Base-by-base conservation (phyloP, 2,329 filamentous ascomycete species). In the Chaetomium sp. region DNA sequence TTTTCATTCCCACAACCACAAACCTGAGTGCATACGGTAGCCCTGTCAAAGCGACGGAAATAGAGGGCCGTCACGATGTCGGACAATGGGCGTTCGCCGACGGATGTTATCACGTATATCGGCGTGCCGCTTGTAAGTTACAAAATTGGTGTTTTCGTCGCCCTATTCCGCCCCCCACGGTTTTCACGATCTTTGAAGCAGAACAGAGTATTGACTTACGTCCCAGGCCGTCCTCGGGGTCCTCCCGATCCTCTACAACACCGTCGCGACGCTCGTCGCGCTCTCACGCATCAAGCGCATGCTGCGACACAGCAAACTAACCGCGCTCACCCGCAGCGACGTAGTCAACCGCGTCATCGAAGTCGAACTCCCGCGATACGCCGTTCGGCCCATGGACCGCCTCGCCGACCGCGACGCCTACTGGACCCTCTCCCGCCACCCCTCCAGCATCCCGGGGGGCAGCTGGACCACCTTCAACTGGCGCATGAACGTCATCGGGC, bases 391-490 rank as follows among this genome's bases (percentile, higher is more conserved):
- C 0, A 73, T 79, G 62, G 79, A 85, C 60, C 74, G 82, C 32
- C 77, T 78, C 57, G 69, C 71, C 58, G 69, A 80, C 51, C 74
- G 78, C 10, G 68, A 73, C 0, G 74, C 80, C 50, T 87, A 87
- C 69, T 87, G 84, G 80, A 70, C 71, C 11, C 70, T 83, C 3
- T 76, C 76, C 41, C 67, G 72, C 1, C 72, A 78, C 52, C 76
- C 77, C 0, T 80, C 77, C 47, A 70, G 68, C 10, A 78, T 85
- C 44, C 79, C 79, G 0, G 84, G 84, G 2, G 84, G 84, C 0
- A 77, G 73, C 34, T 87, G 83, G 83, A 84, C 82, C 0, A 79
- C 78, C 0, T 85, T 87, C 66, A 79, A 86, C 67, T 87, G 84
- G 83, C 79, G 78, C 62, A 77, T 77, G n/a, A 77, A 84, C 60